Conservation (phyloP, 2,329 filamentous ascomycete genomes). For the Colletotrichum cuscutae region DNA sequence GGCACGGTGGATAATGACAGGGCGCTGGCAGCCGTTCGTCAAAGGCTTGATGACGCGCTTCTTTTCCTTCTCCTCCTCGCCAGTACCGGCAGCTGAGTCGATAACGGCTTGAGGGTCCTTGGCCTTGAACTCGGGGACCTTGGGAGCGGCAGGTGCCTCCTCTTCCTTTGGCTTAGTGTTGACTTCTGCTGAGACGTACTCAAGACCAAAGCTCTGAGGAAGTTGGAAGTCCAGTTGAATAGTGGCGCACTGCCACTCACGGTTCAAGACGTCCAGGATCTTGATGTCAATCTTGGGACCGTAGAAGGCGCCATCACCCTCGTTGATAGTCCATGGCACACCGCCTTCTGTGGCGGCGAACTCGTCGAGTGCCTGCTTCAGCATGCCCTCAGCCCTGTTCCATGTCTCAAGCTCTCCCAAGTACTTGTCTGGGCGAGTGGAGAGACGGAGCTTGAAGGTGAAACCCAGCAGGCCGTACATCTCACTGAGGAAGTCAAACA, state of each 20-base stretch:
- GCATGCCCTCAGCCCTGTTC: constrained; percentile 85
- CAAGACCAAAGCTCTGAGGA: constrained; percentile 76
- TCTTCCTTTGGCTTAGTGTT: constrained; percentile 49
- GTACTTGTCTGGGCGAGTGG: constrained; percentile 88
- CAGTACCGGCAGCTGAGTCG: constrained; percentile 52
- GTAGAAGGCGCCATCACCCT: constrained; percentile 97
- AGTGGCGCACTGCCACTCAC: constrained; percentile 85
- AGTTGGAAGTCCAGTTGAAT: constrained; percentile 91
- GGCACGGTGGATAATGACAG: constrained; percentile 88
- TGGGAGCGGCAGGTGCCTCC: constrained; percentile 43
- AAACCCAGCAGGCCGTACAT: constrained; percentile 85
- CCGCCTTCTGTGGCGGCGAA: constrained; percentile 64
- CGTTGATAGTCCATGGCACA: constrained; percentile 82
- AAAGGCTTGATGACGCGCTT: constrained; percentile 57
- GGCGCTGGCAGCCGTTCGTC: constrained; percentile 77
- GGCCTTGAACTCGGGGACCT: constrained; percentile 44
- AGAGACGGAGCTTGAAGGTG: constrained; percentile 82
- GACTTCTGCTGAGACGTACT: constrained; percentile 80
- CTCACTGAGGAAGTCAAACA: constrained; percentile 87
- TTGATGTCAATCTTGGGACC: constrained; percentile 99
- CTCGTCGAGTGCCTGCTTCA: constrained; percentile 81
- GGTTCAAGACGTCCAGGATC: constrained; percentile 85
- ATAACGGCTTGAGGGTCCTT: constrained; percentile 43
- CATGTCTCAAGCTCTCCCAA: constrained; percentile 89
- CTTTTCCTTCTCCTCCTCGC: constrained; percentile 53